These are phyloP conservation scores for Sisymbrium altissimum DNA, from an alignment of 345 rosid genomes.

Conservation along the genomic window DNA sequence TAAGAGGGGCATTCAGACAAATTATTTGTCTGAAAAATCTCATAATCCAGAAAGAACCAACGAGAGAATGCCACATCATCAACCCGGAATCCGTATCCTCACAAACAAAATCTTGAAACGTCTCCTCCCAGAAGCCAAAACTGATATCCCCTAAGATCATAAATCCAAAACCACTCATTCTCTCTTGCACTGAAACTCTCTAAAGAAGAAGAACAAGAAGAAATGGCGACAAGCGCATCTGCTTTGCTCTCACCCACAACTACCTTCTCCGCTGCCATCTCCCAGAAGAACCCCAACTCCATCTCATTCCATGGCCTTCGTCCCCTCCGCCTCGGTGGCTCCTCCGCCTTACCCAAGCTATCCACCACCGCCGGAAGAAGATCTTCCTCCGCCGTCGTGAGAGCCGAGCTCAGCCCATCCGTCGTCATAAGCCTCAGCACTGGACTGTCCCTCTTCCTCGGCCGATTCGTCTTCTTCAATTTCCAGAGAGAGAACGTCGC, in stretches of 20 bases:
- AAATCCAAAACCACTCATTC: conserved; percentile 24
- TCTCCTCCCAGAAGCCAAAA: not conserved
- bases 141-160: not conserved
- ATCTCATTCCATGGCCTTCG: conserved; percentile 46
- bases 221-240: conserved; percentile 36
- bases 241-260: conserved; percentile 29
- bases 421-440: conserved; percentile 95
- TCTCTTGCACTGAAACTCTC: not conserved
- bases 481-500: conserved; percentile 98
- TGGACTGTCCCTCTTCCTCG: conserved; percentile 87
- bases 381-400: conserved; percentile 36
- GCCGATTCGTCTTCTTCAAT: conserved; percentile 96
- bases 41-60: conserved; percentile 37
- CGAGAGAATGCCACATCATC: conserved; percentile 24
- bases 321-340: conserved; percentile 30
- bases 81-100: conserved; percentile 31
- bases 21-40: conserved; percentile 17
- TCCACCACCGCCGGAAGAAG: conserved; percentile 17
- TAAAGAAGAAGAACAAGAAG: not conserved
- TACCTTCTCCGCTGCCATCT: conserved; percentile 16
- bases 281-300: conserved; percentile 26
- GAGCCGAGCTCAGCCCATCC: conserved; percentile 70
- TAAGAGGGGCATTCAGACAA: not conserved
- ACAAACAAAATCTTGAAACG: conserved; percentile 20
- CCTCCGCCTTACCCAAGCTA: conserved; percentile 23